Conservation (phyloP, 2,329 filamentous ascomycete species). For the Aspergillus awamori region DNA sequence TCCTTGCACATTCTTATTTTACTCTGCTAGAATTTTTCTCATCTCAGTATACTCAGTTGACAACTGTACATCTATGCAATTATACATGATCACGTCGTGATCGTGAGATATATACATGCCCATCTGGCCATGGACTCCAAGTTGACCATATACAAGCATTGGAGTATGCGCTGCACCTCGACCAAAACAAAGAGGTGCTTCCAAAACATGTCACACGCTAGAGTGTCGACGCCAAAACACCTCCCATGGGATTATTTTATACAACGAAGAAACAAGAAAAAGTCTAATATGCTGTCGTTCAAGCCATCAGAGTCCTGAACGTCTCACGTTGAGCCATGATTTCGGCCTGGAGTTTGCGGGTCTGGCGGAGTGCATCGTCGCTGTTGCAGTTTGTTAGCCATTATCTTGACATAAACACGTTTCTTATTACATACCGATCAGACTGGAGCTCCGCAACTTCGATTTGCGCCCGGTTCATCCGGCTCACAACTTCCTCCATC, state of each 20-base stretch:
- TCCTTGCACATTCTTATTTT: not conserved
- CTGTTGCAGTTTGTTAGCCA: slow-evolving; percentile 41
- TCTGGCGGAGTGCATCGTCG: slow-evolving; percentile 73
- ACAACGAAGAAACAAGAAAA: slow-evolving; percentile 6
- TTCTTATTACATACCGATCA: slow-evolving; percentile 43
- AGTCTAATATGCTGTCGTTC: not conserved
- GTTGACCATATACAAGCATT: slow-evolving; percentile 18
- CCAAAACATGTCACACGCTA: slow-evolving; percentile 1
- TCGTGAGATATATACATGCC: slow-evolving; percentile 16
- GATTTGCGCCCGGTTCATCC: slow-evolving; percentile 82
- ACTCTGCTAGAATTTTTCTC: not conserved
- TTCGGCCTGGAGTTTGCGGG: slow-evolving; percentile 67
- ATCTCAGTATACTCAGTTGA: not conserved
- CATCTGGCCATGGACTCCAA: slow-evolving; percentile 7
- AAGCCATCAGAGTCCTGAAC: slow-evolving; percentile 54
- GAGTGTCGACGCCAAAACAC: slow-evolving; percentile 11
- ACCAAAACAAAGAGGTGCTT: slow-evolving; percentile 9
- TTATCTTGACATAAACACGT: slow-evolving; percentile 6
- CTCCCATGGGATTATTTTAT: slow-evolving; percentile 5
- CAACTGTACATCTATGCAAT: slow-evolving; percentile 9
- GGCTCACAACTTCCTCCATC: slow-evolving; percentile 80
- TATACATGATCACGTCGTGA: slow-evolving; percentile 13
- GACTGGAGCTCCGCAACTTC: slow-evolving; percentile 76
- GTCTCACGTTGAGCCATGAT: slow-evolving; percentile 67
- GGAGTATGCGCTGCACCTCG: slow-evolving; percentile 13